phyloP scores from a whole-genome alignment of 1,284 basidiomycete species.

The Sphaerobolus stellatus region DNA sequence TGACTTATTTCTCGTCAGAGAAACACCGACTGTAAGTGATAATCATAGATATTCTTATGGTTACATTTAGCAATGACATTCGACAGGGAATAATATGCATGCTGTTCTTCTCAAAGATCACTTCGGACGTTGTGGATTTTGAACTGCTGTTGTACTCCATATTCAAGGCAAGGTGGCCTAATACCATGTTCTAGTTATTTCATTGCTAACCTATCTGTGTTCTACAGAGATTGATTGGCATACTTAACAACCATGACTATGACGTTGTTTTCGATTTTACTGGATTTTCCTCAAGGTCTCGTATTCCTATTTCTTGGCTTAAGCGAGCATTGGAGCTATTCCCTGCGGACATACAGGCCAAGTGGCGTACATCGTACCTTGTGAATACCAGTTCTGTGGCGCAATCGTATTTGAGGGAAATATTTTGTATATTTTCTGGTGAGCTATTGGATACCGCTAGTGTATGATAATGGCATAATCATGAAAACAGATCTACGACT shows the following conservation, averaged over 20 bases:
- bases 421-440: constrained; percentile 77
- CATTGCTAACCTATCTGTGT: constrained; percentile 24
- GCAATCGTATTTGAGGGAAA: constrained; percentile 69
- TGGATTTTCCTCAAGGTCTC: constrained; percentile 71
- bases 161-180: constrained; percentile 56
- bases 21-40: too few relatives aligned
- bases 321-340: constrained; percentile 79
- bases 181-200: constrained; percentile 3
- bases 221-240: constrained; percentile 43
- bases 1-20: too few relatives aligned
- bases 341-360: constrained; percentile 62
- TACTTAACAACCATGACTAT: constrained; percentile 33
- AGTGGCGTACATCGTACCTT: constrained; percentile 62
- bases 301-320: constrained; percentile 80
- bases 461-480: constrained; percentile 1
- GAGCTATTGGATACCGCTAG: background rate
- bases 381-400: constrained; percentile 79
- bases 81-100: too few relatives aligned
- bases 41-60: too few relatives aligned
- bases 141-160: constrained; percentile 83
- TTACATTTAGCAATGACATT: too few relatives aligned
- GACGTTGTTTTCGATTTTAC: constrained; percentile 85
- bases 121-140: constrained; percentile 82
- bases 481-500: constrained; percentile 51
- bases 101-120: constrained; percentile 71